Conservation (phyloP, 148 eudicot genomes). For the Hydrangea macrophylla region DNA sequence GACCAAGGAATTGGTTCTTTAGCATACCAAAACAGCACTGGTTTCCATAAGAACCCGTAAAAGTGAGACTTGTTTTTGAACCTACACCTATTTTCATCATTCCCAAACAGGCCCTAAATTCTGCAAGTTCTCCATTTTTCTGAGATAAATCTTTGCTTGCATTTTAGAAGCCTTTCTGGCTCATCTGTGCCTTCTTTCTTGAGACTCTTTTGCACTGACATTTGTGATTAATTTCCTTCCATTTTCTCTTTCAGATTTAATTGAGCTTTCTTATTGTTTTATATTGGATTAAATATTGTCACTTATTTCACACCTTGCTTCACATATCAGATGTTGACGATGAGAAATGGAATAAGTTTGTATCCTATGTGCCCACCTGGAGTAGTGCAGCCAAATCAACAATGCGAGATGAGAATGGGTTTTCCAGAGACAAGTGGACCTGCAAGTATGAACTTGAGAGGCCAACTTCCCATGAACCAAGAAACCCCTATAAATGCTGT, state of each 20-base stretch:
- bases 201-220: background rate
- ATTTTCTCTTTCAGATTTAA: background rate
- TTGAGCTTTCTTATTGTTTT: background rate
- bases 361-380: slow-evolving; percentile 71
- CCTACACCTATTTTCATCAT: too few species aligned
- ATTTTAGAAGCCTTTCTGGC: background rate
- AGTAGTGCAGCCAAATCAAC: slow-evolving; percentile 46
- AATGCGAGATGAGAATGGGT: slow-evolving; percentile 44
- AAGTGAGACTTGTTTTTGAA: too few species aligned
- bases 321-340: slow-evolving; percentile 64
- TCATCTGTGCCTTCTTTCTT: background rate
- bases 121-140: too few species aligned
- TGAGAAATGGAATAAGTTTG: slow-evolving; percentile 75
- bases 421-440: slow-evolving; percentile 28
- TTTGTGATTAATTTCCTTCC: background rate
- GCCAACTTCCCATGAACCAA: slow-evolving; percentile 24
- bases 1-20: too few species aligned
- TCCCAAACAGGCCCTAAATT: too few species aligned
- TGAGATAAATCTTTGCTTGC: too few species aligned
- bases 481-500: slow-evolving; percentile 20
- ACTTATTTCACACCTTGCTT: background rate
- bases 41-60: too few species aligned
- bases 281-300: background rate
- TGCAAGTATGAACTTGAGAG: slow-evolving; percentile 20
- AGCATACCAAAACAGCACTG: too few species aligned